Conservation (phyloP, 352 stramenopile species). For the Pythium rhizo-oryzae region DNA sequence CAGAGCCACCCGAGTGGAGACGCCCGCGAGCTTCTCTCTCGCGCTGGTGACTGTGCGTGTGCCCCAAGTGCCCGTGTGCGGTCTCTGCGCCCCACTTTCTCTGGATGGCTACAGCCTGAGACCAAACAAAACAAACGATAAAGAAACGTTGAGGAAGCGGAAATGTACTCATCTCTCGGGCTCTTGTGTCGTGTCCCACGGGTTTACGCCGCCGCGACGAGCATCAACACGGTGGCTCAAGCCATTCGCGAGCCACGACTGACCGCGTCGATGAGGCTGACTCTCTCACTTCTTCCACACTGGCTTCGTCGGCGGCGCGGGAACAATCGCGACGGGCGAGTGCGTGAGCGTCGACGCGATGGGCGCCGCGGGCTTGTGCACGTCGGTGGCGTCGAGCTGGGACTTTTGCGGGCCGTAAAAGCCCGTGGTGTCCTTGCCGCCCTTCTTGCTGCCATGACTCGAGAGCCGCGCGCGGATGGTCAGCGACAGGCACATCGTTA, state of each 20-base stretch:
- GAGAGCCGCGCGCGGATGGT: neutral
- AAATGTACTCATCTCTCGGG: neutral
- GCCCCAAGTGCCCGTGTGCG: too few species aligned
- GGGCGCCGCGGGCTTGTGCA: neutral
- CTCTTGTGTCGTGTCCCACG: neutral
- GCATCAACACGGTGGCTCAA: neutral
- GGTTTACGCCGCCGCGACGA: neutral
- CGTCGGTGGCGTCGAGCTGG: neutral
- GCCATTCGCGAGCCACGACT: too few species aligned
- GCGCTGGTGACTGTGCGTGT: neutral
- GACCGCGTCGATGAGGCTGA: too few species aligned
- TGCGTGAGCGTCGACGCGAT: neutral
- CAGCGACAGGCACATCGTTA: constrained; percentile 5
- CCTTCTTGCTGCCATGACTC: neutral
- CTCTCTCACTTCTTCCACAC: too few species aligned
- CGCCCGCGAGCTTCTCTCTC: too few species aligned
- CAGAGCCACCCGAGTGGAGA: neutral
- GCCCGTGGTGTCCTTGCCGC: neutral
- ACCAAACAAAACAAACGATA: too few species aligned
- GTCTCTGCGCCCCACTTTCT: too few species aligned
- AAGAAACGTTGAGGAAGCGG: too few species aligned
- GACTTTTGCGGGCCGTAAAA: neutral
- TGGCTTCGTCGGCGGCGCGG: neutral
- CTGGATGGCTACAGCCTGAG: too few species aligned
- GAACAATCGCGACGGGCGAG: neutral